phyloP scores from a whole-genome alignment of 2,329 filamentous ascomycete genomes.

The Phoma sp. region DNA sequence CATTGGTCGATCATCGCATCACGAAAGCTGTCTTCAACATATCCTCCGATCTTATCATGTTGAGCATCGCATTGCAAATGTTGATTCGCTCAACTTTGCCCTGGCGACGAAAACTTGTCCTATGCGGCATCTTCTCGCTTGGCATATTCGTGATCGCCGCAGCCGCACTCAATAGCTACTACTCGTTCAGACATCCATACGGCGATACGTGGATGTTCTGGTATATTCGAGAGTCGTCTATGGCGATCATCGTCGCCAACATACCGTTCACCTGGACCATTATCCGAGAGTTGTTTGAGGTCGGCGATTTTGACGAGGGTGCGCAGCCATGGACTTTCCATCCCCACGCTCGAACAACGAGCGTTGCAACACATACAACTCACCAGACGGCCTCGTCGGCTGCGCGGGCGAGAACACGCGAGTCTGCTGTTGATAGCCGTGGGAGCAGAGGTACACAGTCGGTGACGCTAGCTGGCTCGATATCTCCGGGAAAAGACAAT shows the following conservation, averaged over 20 bases:
- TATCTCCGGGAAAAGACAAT: slow-evolving; percentile 17
- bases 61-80: slow-evolving; percentile 56
- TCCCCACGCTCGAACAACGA: slow-evolving; percentile 33
- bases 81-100: slow-evolving; percentile 54
- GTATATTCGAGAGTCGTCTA: slow-evolving; percentile 43
- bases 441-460: slow-evolving; percentile 20
- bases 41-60: slow-evolving; percentile 56
- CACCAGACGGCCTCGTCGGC: slow-evolving; percentile 16
- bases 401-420: slow-evolving; percentile 14
- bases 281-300: slow-evolving; percentile 57
- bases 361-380: slow-evolving; percentile 27
- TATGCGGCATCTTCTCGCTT: slow-evolving; percentile 64
- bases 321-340: slow-evolving; percentile 41
- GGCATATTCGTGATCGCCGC: slow-evolving; percentile 60
- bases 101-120: slow-evolving; percentile 59
- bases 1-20: slow-evolving; percentile 48
- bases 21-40: slow-evolving; percentile 54
- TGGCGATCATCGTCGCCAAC: slow-evolving; percentile 57
- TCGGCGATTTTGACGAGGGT: slow-evolving; percentile 41
- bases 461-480: slow-evolving; percentile 23
- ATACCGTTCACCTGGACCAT: slow-evolving; percentile 61
- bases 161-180: slow-evolving; percentile 59
- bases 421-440: slow-evolving; percentile 10
- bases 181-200: slow-evolving; percentile 38
- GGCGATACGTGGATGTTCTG: slow-evolving; percentile 39